Percentiles rank a stretch among this genome's conserved stretches.
These are phyloP conservation scores for Penicillium verrucosum DNA, from an alignment of 2,329 filamentous ascomycete species.

Conservation along the genomic window DNA sequence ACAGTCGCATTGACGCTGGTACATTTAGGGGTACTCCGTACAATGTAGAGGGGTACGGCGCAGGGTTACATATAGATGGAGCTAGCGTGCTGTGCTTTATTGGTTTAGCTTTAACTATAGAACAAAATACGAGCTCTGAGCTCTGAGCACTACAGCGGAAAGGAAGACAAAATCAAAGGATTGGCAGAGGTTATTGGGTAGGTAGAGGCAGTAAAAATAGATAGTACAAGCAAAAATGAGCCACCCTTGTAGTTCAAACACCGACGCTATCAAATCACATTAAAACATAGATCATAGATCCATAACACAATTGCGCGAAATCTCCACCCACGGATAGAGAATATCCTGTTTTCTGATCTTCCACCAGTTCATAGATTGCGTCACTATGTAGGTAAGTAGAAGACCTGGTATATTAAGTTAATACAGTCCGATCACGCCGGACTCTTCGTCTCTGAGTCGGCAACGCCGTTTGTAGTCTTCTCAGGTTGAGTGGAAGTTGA, in stretches of 20 bases:
- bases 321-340: not conserved
- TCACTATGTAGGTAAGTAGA: not conserved
- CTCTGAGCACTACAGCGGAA: not conserved
- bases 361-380: not conserved
- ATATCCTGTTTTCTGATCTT: not conserved
- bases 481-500: not conserved
- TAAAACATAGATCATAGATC: not conserved
- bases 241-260: not conserved
- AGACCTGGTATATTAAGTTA: not conserved
- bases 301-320: not conserved
- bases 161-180: not conserved
- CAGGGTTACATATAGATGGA: not conserved
- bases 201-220: not conserved
- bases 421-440: not conserved
- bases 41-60: not conserved
- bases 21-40: not conserved
- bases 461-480: not conserved
- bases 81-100: not conserved
- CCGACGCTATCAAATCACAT: slow-evolving; percentile 7
- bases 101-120: not conserved
- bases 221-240: not conserved
- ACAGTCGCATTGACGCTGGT: not conserved
- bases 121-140: not conserved
- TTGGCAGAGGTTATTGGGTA: not conserved
- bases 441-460: not conserved